Evolutionary conservation across 345 rosid species (phyloP).

Genomic region (Passiflora organensis): DNA sequence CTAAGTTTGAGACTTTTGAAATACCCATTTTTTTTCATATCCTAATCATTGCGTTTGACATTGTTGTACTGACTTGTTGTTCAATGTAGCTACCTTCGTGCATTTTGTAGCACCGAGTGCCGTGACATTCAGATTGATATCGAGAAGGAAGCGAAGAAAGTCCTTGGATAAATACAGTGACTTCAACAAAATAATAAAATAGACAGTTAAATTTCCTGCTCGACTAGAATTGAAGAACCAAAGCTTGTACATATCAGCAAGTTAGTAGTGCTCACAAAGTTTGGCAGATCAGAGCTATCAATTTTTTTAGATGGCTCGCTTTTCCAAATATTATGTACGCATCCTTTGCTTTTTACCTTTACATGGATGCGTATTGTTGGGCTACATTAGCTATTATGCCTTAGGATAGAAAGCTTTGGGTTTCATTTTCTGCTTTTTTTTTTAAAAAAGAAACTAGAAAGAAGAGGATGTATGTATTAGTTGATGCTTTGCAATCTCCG

Average conservation of each 20-base stretch:
- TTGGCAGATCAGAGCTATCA: constrained; percentile 22
- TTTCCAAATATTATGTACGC: not conserved
- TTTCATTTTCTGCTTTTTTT: no score
- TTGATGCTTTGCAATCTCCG: no score
- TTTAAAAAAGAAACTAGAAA: no score
- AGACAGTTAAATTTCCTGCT: not conserved
- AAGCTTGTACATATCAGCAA: not conserved
- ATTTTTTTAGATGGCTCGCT: constrained; percentile 30
- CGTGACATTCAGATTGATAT: constrained; percentile 14
- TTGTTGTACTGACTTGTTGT: not conserved
- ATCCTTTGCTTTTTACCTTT: not conserved
- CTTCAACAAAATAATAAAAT: constrained; percentile 4
- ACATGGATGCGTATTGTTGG: constrained; percentile 7
- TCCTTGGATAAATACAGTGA: constrained; percentile 6
- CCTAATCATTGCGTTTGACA: not conserved
- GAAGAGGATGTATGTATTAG: no score
- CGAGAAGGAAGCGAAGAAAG: constrained; percentile 16
- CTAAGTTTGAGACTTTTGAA: no score
- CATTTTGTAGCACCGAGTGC: constrained; percentile 36
- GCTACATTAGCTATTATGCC: constrained; percentile 1
- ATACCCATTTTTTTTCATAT: no score
- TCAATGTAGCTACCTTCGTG: constrained; percentile 23
- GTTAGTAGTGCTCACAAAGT: not conserved
- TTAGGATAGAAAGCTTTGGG: constrained; percentile 8
- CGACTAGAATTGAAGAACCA: not conserved